phyloP scores from a whole-genome alignment of 495 filamentous ascomycete genomes.

The Trichoderma parareesei region DNA sequence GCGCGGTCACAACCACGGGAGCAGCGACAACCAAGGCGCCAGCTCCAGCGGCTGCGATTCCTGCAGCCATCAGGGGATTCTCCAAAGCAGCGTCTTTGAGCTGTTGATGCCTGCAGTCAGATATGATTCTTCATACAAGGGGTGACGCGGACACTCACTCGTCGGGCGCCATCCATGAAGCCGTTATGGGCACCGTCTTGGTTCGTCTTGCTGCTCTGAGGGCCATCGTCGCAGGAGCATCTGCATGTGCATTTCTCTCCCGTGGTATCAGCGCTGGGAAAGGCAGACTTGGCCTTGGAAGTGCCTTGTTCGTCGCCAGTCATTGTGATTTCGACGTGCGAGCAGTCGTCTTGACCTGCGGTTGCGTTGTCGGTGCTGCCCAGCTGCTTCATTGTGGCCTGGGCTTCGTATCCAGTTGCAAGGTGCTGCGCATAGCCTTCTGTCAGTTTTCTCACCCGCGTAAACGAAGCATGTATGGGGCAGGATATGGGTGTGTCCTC shows the following conservation, averaged over 20 bases:
- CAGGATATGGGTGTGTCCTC: no score
- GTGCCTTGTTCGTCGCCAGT: not conserved
- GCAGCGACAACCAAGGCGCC: not conserved
- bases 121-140: not conserved
- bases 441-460: no score
- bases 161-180: not conserved
- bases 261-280: not conserved
- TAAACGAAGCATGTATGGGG: no score
- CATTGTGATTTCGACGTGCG: not conserved
- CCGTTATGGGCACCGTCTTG: not conserved
- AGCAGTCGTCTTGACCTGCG: not conserved
- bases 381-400: no score
- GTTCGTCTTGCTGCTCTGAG: not conserved
- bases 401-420: no score
- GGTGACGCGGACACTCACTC: not conserved
- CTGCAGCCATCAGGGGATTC: not conserved
- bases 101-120: not conserved
- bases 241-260: not conserved
- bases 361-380: not conserved
- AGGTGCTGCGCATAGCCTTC: no score
- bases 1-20: not conserved
- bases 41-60: not conserved
- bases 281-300: not conserved
- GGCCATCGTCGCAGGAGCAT: not conserved
- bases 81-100: not conserved